phyloP scores from a whole-genome alignment of 139 green algal genomes.

The Desmodesmus armatus region DNA sequence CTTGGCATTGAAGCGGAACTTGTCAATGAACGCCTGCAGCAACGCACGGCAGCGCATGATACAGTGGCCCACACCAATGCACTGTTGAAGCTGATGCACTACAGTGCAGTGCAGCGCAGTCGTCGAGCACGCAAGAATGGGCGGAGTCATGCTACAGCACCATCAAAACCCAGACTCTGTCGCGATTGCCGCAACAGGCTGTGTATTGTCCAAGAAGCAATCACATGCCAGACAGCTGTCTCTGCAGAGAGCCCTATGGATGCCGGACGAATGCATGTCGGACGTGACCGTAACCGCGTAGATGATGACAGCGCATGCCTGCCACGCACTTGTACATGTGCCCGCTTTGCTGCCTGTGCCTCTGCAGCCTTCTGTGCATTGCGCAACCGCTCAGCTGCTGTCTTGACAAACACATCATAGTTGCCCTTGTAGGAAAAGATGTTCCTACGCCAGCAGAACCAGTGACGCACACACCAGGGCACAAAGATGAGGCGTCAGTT shows the following conservation, averaged over 20 bases:
- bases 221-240: background rate
- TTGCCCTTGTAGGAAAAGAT: conserved; percentile 81
- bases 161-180: too few species aligned
- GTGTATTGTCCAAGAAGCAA: background rate
- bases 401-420: conserved; percentile 90
- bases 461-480: too few species aligned
- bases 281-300: too few species aligned
- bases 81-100: too few species aligned
- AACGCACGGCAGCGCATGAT: background rate
- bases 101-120: too few species aligned
- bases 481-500: too few species aligned
- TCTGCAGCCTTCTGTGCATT: conserved; percentile 80
- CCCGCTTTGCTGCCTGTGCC: conserved; percentile 68
- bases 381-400: conserved; percentile 66
- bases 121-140: too few species aligned
- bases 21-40: conserved; percentile 90
- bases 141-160: too few species aligned
- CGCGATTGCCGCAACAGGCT: too few species aligned
- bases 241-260: background rate
- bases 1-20: conserved; percentile 95
- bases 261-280: too few species aligned
- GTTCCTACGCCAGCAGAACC: background rate
- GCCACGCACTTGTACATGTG: conserved; percentile 70
- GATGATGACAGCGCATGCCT: background rate
- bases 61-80: too few species aligned